Conservation (phyloP, 495 filamentous ascomycete genomes). For the Xylaria curta region DNA sequence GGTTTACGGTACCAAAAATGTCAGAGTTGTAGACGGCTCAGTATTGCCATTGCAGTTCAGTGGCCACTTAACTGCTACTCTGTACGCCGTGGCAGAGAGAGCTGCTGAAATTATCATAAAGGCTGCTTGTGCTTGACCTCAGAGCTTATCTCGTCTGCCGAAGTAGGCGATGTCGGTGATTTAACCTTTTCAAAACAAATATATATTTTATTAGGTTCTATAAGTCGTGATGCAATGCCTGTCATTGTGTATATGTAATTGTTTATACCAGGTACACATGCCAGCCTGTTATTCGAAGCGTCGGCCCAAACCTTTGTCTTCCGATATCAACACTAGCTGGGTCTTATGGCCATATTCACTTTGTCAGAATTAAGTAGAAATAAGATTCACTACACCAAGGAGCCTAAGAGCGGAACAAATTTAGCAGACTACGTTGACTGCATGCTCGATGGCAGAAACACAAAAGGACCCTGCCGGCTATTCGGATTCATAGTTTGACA, state of each 20-base stretch:
- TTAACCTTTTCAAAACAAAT: neutral
- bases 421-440: too few species aligned
- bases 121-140: slow-evolving; percentile 38
- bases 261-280: neutral
- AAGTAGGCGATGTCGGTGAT: neutral
- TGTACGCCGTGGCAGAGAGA: slow-evolving; percentile 63
- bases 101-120: slow-evolving; percentile 57
- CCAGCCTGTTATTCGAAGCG: too few species aligned
- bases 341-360: too few species aligned
- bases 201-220: neutral
- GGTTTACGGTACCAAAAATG: slow-evolving; percentile 58
- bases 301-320: too few species aligned
- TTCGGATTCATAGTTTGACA: neutral
- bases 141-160: slow-evolving; percentile 48
- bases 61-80: slow-evolving; percentile 53
- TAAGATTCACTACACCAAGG: too few species aligned
- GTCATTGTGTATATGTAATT: neutral
- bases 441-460: too few species aligned
- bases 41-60: slow-evolving; percentile 55
- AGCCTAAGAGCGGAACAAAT: too few species aligned
- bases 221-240: neutral
- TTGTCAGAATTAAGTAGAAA: too few species aligned
- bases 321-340: too few species aligned
- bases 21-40: slow-evolving; percentile 61
- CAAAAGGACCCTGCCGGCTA: neutral